Evolutionary conservation across 225 moss, liverwort and hornwort genomes (phyloP).

Genomic region (Pseudisothecium myosuroides): DNA sequence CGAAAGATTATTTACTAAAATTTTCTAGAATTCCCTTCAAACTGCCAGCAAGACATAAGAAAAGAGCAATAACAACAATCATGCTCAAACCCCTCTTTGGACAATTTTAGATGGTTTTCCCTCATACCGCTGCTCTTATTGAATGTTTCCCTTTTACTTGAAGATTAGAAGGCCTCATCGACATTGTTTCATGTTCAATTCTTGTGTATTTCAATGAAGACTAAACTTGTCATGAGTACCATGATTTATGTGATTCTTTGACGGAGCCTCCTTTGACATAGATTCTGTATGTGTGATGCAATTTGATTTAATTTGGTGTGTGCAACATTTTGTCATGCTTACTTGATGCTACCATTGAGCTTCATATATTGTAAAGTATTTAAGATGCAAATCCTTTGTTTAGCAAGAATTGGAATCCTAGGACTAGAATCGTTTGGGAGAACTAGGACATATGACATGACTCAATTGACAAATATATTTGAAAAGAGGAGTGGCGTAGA

Average conservation of each 20-base stretch:
- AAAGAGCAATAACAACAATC: rapidly evolving
- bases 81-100: not conserved
- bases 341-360: too few relatives aligned
- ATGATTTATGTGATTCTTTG: not conserved
- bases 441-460: too few relatives aligned
- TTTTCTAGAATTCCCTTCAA: not conserved
- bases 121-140: rapidly evolving
- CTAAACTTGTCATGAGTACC: not conserved
- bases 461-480: too few relatives aligned
- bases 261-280: rapidly evolving
- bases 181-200: not conserved
- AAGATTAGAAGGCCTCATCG: not conserved
- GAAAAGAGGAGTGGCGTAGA: too few relatives aligned
- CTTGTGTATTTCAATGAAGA: not conserved
- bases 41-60: rapidly evolving
- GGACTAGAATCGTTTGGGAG: not conserved
- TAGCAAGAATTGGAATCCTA: too few relatives aligned
- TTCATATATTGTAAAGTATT: too few relatives aligned
- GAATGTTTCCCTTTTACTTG: not conserved
- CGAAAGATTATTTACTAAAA: not conserved
- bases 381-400: too few relatives aligned
- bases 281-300: rapidly evolving
- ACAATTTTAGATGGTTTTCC: not conserved
- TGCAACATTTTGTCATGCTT: rapidly evolving
- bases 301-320: not conserved